phyloP scores from a whole-genome alignment of 139 green algal genomes.

The Picochlorum costavermella region DNA sequence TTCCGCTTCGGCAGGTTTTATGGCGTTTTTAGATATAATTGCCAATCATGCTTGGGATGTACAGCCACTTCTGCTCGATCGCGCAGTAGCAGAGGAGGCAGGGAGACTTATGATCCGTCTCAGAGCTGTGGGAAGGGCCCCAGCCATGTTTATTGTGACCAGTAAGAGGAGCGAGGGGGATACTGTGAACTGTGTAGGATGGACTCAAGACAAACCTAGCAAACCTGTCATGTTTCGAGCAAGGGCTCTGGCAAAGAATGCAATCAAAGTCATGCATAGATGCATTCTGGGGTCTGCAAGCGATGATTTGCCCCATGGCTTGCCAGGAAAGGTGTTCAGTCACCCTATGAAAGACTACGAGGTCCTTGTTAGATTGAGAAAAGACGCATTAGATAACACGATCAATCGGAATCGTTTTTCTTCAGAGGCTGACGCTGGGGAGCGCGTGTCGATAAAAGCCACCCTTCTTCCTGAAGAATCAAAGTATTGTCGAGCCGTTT shows the following conservation, averaged over 20 bases:
- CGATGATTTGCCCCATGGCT: neutral
- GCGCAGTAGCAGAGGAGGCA: slow-evolving; percentile 19
- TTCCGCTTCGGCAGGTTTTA: slow-evolving; percentile 42
- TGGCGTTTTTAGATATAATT: slow-evolving; percentile 65
- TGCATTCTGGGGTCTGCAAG: slow-evolving; percentile 4
- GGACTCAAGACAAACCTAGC: slow-evolving; percentile 16
- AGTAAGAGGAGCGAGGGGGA: slow-evolving; percentile 5
- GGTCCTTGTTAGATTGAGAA: slow-evolving; percentile 43
- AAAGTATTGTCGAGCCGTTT: slow-evolving; percentile 19
- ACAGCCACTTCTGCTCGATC: slow-evolving; percentile 57
- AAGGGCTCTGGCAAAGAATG: slow-evolving; percentile 17
- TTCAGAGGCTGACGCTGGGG: neutral
- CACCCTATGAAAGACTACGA: slow-evolving; percentile 46
- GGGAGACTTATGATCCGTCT: neutral
- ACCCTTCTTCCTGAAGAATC: neutral
- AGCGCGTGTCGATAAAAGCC: too few relatives aligned
- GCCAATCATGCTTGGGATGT: slow-evolving; percentile 46
- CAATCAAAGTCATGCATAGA: slow-evolving; percentile 6
- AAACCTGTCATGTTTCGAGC: slow-evolving; percentile 20
- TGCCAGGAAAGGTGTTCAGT: slow-evolving; percentile 25
- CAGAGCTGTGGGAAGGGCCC: slow-evolving; percentile 5
- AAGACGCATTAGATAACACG: slow-evolving; percentile 28
- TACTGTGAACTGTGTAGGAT: slow-evolving; percentile 26
- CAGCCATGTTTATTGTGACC: slow-evolving; percentile 46
- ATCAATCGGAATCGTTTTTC: neutral